Evolutionary conservation across 805 yeast species (phyloP).

Genomic region (Nakazawaea ambrosiae): DNA sequence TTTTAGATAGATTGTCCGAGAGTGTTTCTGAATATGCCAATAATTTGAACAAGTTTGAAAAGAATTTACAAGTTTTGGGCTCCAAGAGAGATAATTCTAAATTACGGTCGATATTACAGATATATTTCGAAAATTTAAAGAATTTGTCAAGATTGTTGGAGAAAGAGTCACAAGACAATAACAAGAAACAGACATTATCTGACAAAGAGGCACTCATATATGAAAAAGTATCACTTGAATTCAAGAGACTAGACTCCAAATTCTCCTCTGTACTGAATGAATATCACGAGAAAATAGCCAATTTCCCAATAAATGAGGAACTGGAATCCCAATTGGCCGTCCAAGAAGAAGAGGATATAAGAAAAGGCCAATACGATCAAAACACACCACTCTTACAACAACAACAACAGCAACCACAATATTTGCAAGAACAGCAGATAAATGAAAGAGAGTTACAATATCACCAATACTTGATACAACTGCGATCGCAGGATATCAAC

Average conservation of each 20-base stretch:
- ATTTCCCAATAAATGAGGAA: conserved; percentile 27
- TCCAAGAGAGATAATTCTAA: conserved; percentile 39
- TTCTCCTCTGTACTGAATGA: conserved; percentile 34
- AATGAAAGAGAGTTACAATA: conserved; percentile 51
- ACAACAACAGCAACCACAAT: conserved; percentile 24
- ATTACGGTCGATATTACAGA: conserved; percentile 21
- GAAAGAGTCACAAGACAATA: conserved; percentile 26
- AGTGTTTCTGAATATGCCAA: conserved; percentile 40
- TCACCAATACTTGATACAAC: conserved; percentile 59
- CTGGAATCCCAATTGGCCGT: conserved; percentile 9
- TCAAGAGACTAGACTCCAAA: conserved; percentile 40
- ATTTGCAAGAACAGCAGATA: conserved; percentile 24
- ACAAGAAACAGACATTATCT: conserved; percentile 17
- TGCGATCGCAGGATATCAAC: conserved; percentile 65
- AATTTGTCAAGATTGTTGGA: conserved; percentile 18
- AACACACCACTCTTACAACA: conserved; percentile 32
- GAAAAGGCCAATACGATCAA: conserved; percentile 13
- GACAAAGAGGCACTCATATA: conserved; percentile 29
- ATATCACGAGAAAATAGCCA: conserved; percentile 43
- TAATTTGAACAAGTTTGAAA: conserved; percentile 43
- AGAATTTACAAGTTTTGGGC: conserved; percentile 43
- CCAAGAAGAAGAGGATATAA: conserved; percentile 14
- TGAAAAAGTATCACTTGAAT: conserved; percentile 51
- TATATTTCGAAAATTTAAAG: conserved; percentile 14
- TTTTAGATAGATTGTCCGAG: conserved; percentile 20